Base-by-base conservation (phyloP, 2,329 filamentous ascomycete species). In the Colletotrichum viniferum region DNA sequence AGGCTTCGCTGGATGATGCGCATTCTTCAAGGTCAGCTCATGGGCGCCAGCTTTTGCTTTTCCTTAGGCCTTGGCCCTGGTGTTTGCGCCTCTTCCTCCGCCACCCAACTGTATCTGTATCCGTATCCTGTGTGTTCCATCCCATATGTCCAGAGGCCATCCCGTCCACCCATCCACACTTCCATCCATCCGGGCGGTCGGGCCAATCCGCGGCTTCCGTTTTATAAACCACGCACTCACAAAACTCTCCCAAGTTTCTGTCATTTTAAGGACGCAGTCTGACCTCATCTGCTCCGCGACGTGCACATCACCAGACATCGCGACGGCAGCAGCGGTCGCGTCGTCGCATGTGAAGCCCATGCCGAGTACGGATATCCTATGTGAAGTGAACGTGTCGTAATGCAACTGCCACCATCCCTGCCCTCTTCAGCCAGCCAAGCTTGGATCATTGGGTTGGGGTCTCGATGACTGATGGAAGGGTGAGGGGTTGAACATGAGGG, bases 111-210 rank as follows among this genome's bases (percentile, higher is more conserved):
- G 61, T 26, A 43, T 18, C 32, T n/a, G 38, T n/a, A 43, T 18
- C 32, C 12, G 18, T 13, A 43, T 43, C 16, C 21, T 24, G 60
- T 24, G 60, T 58, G 36, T 61, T 38, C 61, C 72, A 74, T 74
- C 67, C 72, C 72, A 74, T 75, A 24, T 74, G 30, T 56, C 71
- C 58, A 60, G 13, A 43, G 24, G 26, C 38, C 26, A 66, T 36
- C 21, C 60, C 30, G 28, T 62, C 60, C 56, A 18, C 32, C 62
- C 62, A 18, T 62, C 38, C 61, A 64, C 36, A 28, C 73, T 72
- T 75, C 73, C 69, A 72, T 75, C 73, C 69, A 68, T 68, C 73
- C 73, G 62, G 55, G 30, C 63, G 73, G 68, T 56, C 38, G 61
- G 43, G 38, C 69, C 56, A 72, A 75, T 62, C 62, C 61, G 30